Conservation (phyloP, 1,284 basidiomycete genomes). For the Melanopsichium pennsylvanicum region DNA sequence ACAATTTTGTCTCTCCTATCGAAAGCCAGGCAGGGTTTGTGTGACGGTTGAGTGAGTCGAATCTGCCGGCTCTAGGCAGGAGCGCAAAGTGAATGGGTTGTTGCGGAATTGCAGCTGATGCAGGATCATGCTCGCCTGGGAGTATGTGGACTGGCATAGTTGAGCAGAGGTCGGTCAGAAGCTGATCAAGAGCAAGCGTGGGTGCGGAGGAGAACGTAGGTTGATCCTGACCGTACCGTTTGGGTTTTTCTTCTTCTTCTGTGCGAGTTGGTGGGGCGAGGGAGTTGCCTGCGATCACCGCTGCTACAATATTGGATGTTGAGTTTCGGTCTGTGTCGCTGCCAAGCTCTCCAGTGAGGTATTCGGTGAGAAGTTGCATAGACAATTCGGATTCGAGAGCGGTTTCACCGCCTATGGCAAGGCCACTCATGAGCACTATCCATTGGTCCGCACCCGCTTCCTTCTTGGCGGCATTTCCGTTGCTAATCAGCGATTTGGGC, state of each 20-base stretch:
- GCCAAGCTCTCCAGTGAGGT: conserved; percentile 84
- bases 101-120: conserved; percentile 88
- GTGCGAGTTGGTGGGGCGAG: conserved; percentile 31
- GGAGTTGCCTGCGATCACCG: conserved; percentile 57
- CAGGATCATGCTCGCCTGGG: conserved; percentile 86
- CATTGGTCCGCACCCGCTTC: conserved; percentile 32
- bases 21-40: conserved; percentile 91
- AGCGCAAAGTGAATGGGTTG: conserved; percentile 90
- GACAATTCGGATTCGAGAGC: conserved; percentile 39
- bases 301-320: conserved; percentile 34
- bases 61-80: conserved; percentile 73
- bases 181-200: conserved; percentile 72
- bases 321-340: conserved; percentile 67
- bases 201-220: conserved; percentile 35
- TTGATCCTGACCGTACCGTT: conserved; percentile 38
- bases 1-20: conserved; percentile 70
- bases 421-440: conserved; percentile 61
- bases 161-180: conserved; percentile 76
- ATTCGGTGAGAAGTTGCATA: conserved; percentile 71
- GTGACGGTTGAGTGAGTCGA: conserved; percentile 77
- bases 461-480: neutral
- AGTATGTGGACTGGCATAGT: conserved; percentile 71
- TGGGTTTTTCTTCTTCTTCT: conserved; percentile 37
- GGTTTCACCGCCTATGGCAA: conserved; percentile 69
- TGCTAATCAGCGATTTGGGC: neutral